Base-by-base conservation (phyloP, 2,329 filamentous ascomycete genomes). In the Graphilbum fragrans region DNA sequence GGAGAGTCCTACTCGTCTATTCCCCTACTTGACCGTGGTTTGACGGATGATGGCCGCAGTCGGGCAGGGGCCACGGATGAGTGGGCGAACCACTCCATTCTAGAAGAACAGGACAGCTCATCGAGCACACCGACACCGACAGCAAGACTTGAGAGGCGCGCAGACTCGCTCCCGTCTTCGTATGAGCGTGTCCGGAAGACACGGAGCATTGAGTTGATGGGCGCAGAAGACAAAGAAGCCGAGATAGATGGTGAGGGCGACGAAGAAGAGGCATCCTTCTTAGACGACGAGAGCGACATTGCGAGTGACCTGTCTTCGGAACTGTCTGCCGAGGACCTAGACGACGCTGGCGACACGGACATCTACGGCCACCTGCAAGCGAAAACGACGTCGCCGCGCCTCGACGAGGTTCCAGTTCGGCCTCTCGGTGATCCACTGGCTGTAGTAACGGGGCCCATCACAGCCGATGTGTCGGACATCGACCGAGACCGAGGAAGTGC, bases 1-100 rank as follows among this genome's bases (percentile, higher is more conserved):
- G 71, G 76, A 22, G 77, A 80, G 38, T 90, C 84, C 0, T 87
- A 86, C 55, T 80, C 75, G 32, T 88, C 84, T 0, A 77, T 80
- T 27, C 85, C 86, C 4, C 68, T 92, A 8, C 69, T 93, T 12
- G 81, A 90, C 46, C 74, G 82, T 38, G 82, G 72, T 3, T 55
- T 70, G 23, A 69, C 66, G 1, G 70, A 76, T 34, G 69, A 75
- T 46, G 67, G 58, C 1, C 58, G 53, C 8, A 66, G 64, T 47
- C 61, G 59, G 43, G 59, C 56, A 4, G 45, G 36, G 31, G 51
- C 54, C 21, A 61, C 61, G 11, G 58, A 55, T 7, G 64, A 69
- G 44, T 79, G 74, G 75, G 68, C 67, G 10, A 60, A 74, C 32
- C 66, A 62, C 34, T 79, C 76, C 0, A 55, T 78, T 22, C 60